A percentile compares a stretch with the other conserved stretches of the same genome.
Conservation (phyloP, 2,329 filamentous ascomycete genomes). For the Raffaelea deltoideospora region DNA sequence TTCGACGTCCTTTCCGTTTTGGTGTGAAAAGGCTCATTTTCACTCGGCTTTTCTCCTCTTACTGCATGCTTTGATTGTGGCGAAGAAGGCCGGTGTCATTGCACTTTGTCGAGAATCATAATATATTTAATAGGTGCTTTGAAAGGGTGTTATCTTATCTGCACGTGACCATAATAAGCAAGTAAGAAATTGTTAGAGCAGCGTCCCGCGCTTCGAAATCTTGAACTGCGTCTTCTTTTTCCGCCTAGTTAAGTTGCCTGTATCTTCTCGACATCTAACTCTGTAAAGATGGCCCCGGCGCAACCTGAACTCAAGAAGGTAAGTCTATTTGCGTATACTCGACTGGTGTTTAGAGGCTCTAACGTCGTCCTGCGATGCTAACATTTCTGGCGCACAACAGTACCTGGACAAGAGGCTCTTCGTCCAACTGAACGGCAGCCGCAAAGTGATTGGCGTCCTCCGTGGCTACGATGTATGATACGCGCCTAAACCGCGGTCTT, state of each 20-base stretch:
- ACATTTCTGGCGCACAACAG: no score
- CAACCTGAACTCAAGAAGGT: constrained; percentile 99
- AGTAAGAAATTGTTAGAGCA: neutral
- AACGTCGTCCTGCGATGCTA: no score
- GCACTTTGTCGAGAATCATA: no score
- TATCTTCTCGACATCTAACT: no score
- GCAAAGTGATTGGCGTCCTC: constrained; percentile 88
- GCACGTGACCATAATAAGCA: constrained; percentile 29
- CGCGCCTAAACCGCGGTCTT: no score
- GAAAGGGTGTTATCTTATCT: constrained; percentile 26
- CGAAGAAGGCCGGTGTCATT: no score
- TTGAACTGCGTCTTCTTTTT: no score
- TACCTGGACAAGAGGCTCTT: constrained; percentile 99
- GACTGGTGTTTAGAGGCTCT: no score
- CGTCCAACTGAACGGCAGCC: constrained; percentile 92
- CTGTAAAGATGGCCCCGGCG: constrained; percentile 81
- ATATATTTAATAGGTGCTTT: neutral
- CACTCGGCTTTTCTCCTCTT: no score
- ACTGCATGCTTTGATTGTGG: no score
- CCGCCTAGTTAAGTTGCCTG: no score
- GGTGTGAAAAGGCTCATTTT: constrained; percentile 40
- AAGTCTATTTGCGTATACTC: no score
- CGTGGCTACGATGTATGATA: constrained; percentile 86
- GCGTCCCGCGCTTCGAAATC: neutral
- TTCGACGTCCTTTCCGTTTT: constrained; percentile 60